Evolutionary conservation across 805 yeast species (phyloP).

Genomic region (Cyberlindnera mycetangii): DNA sequence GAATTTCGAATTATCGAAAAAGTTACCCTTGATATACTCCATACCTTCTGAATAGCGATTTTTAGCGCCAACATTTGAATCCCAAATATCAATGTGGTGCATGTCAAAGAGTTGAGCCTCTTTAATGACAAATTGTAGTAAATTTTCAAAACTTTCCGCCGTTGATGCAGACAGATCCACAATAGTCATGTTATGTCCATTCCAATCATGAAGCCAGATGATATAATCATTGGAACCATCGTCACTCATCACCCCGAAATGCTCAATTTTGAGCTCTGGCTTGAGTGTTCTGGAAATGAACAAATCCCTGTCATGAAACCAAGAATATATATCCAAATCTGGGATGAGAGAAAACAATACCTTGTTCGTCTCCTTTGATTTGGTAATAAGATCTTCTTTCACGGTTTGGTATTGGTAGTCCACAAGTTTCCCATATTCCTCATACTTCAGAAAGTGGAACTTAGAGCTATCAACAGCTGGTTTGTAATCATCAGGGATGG

Average conservation of each 20-base stretch:
- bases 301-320: constrained; percentile 41
- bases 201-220: constrained; percentile 46
- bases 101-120: constrained; percentile 33
- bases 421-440: constrained; percentile 32
- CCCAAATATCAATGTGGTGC: constrained; percentile 37
- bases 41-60: constrained; percentile 2
- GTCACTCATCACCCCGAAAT: constrained; percentile 31
- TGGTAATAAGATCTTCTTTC: constrained; percentile 19
- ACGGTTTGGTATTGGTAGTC: constrained; percentile 26
- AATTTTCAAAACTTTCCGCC: constrained; percentile 25
- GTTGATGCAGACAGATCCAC: constrained; percentile 14
- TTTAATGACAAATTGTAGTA: constrained; percentile 32
- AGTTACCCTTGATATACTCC: constrained; percentile 6
- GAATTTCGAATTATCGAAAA: constrained; percentile 22
- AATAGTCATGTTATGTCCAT: constrained; percentile 29
- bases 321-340: constrained; percentile 34
- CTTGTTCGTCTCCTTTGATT: constrained; percentile 21
- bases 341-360: constrained; percentile 35
- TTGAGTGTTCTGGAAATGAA: constrained; percentile 33
- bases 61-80: constrained; percentile 27
- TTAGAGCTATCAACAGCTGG: constrained; percentile 3
- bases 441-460: constrained; percentile 27
- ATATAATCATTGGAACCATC: constrained; percentile 32
- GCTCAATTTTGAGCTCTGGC: constrained; percentile 14
- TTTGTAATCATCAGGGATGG: constrained; percentile 16